Base-by-base conservation (phyloP, 164 flowering plant species). In the Litsea cubeba region DNA sequence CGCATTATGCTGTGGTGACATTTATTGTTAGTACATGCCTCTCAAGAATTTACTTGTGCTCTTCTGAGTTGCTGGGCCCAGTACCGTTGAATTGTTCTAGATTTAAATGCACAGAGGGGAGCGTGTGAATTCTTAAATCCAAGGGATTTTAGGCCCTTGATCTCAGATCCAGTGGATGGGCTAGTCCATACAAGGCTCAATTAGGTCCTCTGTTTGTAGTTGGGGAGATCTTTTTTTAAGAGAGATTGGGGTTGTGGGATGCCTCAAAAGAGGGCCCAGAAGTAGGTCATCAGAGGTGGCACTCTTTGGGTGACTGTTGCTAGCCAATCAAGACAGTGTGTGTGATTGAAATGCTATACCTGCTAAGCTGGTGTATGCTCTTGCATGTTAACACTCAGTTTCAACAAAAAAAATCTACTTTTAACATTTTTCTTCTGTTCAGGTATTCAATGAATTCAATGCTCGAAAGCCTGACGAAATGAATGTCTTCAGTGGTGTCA, bases 381-480 rank as follows among this genome's bases (percentile, higher is more conserved):
- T n/a, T 11, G 24, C 28, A n/a, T n/a, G 26, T n/a, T 22, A 5
- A 1, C n/a, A 62, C 11, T n/a, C 25, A n/a, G 18, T 58, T 58
- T n/a, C 22, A 57, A 5, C 1, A 0, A n/a, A 3, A 3, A 30
- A 12, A 58, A 12, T n/a, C 7, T 24, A 63, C 23, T 12, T n/a
- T 24, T 63, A 5, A n/a, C 18, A 63, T n/a, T 3, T 22, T 40
- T 49, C 24, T 24, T 17, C 10, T 65, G 5, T 65, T 51, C 88
- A 95, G 98, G 65, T 93, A 40, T 95, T 93, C 82, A 95, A 95
- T 71, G 98, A 93, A 75, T 88, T 93, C 74, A 95, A 95, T 85
- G 97, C 99, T 26, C 83, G 99, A 65, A 93, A 93, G 81, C 99
- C 99, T 5, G 99, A 95, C 76, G 91, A 93, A 70, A 62, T 82